A percentile compares a stretch with the other conserved stretches of the same genome.
phyloP scores from a whole-genome alignment of 2,329 filamentous ascomycete species.

The Claviceps sp. region DNA sequence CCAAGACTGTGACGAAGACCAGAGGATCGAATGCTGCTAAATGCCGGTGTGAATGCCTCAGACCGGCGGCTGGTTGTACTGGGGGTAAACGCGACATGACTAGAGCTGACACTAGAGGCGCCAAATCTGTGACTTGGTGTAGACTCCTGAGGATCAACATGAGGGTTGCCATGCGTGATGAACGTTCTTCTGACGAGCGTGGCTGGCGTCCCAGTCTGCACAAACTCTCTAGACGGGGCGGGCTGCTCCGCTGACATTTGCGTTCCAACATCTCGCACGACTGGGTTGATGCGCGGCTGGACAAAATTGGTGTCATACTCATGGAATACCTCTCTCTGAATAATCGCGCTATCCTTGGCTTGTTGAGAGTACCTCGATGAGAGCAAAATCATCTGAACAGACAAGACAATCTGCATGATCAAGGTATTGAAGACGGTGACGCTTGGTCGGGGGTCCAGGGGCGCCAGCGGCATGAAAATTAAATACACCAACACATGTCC shows the following conservation, averaged over 20 bases:
- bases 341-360: slow-evolving; percentile 67
- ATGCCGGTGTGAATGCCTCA: slow-evolving; percentile 21
- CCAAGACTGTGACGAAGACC: slow-evolving; percentile 22
- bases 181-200: slow-evolving; percentile 63
- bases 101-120: neutral
- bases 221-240: slow-evolving; percentile 27
- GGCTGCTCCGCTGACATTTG: slow-evolving; percentile 50
- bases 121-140: slow-evolving; percentile 15
- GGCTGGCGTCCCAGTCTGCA: slow-evolving; percentile 39
- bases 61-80: slow-evolving; percentile 5
- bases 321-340: slow-evolving; percentile 83
- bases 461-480: slow-evolving; percentile 67
- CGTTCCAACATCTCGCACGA: slow-evolving; percentile 64
- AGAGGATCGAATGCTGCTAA: slow-evolving; percentile 16
- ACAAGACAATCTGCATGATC: slow-evolving; percentile 61
- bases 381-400: slow-evolving; percentile 61
- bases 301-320: slow-evolving; percentile 97
- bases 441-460: slow-evolving; percentile 68
- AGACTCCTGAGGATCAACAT: slow-evolving; percentile 52
- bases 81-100: slow-evolving; percentile 18
- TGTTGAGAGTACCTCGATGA: slow-evolving; percentile 69
- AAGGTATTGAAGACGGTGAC: slow-evolving; percentile 75
- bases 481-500: slow-evolving; percentile 86
- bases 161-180: slow-evolving; percentile 67
- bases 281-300: slow-evolving; percentile 72